These are phyloP conservation scores for Hordeum pubiflorum DNA, from an alignment of 202 grass and related monocot genomes.

Conservation along the genomic window DNA sequence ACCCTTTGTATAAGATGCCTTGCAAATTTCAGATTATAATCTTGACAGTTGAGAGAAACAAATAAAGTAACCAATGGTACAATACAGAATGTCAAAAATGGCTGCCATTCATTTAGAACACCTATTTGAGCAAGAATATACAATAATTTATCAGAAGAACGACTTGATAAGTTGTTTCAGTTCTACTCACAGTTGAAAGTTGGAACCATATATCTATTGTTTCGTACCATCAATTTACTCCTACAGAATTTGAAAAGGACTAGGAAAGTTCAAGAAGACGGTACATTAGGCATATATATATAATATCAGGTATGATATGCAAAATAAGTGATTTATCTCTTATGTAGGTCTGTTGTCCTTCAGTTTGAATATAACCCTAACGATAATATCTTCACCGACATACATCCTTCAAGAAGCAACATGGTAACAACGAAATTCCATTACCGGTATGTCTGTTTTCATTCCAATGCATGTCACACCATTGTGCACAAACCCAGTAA, in stretches of 20 bases:
- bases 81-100: not conserved
- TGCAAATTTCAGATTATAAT: not conserved
- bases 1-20: slow-evolving; percentile 28
- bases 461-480: slow-evolving; percentile 93
- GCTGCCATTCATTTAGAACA: not conserved
- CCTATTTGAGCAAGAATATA: not conserved
- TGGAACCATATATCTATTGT: not conserved
- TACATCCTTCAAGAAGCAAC: not conserved
- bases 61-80: not conserved
- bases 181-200: not conserved
- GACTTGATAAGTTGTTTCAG: not conserved
- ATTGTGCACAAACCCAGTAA: slow-evolving; percentile 89
- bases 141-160: not conserved
- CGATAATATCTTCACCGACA: not conserved
- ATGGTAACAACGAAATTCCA: not conserved
- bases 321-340: not conserved
- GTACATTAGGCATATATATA: not conserved
- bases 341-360: not conserved
- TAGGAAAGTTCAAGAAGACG: slow-evolving; percentile 2
- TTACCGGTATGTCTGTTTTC: slow-evolving; percentile 79
- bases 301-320: not conserved
- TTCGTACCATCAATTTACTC: not conserved
- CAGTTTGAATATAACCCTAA: not conserved
- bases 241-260: not conserved
- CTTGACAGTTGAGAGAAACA: not conserved